Evolutionary conservation across 768 basidiomycete genomes (phyloP), one percentile per base, ranked within the genome.

Genomic region (Leccinum disarticulatum): DNA sequence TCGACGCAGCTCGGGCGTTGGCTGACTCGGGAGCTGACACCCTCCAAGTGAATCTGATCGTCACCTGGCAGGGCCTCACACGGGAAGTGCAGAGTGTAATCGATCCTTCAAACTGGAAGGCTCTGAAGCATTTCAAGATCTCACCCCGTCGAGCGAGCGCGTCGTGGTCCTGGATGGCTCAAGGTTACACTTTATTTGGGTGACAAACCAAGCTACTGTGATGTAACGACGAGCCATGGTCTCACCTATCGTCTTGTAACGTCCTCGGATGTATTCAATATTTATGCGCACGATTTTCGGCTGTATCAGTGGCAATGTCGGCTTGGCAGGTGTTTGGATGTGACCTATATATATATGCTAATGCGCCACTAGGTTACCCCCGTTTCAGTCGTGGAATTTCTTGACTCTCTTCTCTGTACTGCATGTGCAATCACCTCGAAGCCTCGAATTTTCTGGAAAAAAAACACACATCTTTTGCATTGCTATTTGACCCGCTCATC

Each of bases 41-140:
- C 10, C 55, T 66, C 19, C 61, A 62, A 9, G 13, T 63, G 25
- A 61, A 66, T 41, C 30, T 69, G n/a, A 54, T 68, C n/a, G 48
- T 68, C 15, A 30, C 51, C 13, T 69, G 56, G 66, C 55, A 55
- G 33, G 58, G 53, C 28, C 58, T 70, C 51, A 60, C 61, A 8
- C 36, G 2, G 28, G 66, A 69, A 49, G 69, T 63, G 52, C 61
- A 66, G 36, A 60, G 63, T 41, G 62, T 68, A 56, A 68, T 69
- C 11, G 57, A 61, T 25, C 61, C 64, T 11, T 70, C 54, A 8
- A 65, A 63, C 31, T 70, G 66, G 66, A 33, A 48, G 3, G 15
- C 50, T 52, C 47, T 64, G 25, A 63, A 14, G 30, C 43, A 57
- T 56, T 69, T 68, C 31, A 61, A 13, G 41, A 61, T 68, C 50